Percentiles rank a stretch among this genome's conserved stretches.
Conservation (phyloP, 2,329 filamentous ascomycete species). For the Colletotrichum aenigma region DNA sequence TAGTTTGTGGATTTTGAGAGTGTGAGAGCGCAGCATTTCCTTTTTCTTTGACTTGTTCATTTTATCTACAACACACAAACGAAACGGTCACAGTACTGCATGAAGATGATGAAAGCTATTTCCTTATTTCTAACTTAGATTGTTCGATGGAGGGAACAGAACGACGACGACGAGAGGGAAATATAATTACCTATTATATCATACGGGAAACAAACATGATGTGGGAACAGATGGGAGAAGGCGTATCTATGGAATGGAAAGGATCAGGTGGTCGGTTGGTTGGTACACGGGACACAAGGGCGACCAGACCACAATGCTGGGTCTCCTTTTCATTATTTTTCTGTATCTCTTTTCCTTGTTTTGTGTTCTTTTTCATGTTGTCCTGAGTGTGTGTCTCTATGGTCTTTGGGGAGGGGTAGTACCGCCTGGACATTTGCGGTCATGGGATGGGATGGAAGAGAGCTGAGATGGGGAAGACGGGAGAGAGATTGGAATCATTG, state of each 20-base stretch:
- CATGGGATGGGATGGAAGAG: background rate
- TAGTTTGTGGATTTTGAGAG: background rate
- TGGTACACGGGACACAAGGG: slow-evolving; percentile 17
- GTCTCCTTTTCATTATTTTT: background rate
- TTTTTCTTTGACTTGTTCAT: background rate
- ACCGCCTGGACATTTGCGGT: background rate
- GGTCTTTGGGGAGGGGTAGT: background rate
- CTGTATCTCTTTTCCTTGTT: background rate
- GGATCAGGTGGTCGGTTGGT: background rate
- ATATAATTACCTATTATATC: background rate
- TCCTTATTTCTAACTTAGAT: background rate
- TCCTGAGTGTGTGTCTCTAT: background rate
- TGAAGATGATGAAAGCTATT: background rate
- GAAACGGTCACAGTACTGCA: background rate
- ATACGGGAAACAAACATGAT: background rate
- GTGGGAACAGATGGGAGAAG: background rate
- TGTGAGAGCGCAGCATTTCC: background rate
- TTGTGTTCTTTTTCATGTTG: background rate
- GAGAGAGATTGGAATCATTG: background rate
- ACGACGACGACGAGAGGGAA: background rate
- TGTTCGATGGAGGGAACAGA: background rate
- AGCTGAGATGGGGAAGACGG: background rate
- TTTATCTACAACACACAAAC: background rate
- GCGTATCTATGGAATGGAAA: background rate
- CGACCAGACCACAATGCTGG: slow-evolving; percentile 18